Evolutionary conservation across 495 filamentous ascomycete species (phyloP), one percentile per base, ranked within the genome.

Genomic region (Pseudevernia furfuracea): DNA sequence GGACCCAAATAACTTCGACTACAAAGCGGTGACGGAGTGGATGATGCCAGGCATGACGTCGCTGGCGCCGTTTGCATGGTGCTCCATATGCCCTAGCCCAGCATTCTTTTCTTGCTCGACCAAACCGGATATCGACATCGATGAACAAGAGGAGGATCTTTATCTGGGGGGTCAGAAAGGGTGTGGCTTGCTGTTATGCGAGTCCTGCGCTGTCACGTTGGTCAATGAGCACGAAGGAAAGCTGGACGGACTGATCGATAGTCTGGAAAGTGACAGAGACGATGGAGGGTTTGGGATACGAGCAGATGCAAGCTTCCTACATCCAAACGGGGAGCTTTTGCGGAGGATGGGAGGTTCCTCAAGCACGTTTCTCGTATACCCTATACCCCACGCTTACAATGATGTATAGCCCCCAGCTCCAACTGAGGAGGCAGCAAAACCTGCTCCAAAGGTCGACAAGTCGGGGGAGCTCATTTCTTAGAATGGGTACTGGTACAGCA

Each of bases 141-240:
- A 65, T 32, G 67, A 52, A 34, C 64, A 67, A 21, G 66, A 66
- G 34, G 63, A 71, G 17, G 46, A 64, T 19, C 30, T 59, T 23
- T 63, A 48, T 3, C 66, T 61, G 1, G 30, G 30, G 21, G 65
- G 68, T n/a, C 59, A 55, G 38, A 25, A 44, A n/a, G 77, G 78
- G 0, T 80, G 79, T 61, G 76, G 78, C 14, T 57, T 80, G 41
- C 52, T 71, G 43, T 67, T 80, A 10, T 80, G 78, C 43, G 73
- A 77, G 58, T 55, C 52, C 2, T 80, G 77, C 60, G 71, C 70
- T 32, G 67, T 69, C 52, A 41, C 43, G 2, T 53, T 75, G 49
- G 60, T 75, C 32, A 55, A 62, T 4, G 68, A 44, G 11, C 63
- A 70, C 34, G 59, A 68, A 12, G 74, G 74, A 2, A 66, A 74